Base-by-base conservation (phyloP, 2,329 filamentous ascomycete genomes). In the Ustilaginoidea virens region DNA sequence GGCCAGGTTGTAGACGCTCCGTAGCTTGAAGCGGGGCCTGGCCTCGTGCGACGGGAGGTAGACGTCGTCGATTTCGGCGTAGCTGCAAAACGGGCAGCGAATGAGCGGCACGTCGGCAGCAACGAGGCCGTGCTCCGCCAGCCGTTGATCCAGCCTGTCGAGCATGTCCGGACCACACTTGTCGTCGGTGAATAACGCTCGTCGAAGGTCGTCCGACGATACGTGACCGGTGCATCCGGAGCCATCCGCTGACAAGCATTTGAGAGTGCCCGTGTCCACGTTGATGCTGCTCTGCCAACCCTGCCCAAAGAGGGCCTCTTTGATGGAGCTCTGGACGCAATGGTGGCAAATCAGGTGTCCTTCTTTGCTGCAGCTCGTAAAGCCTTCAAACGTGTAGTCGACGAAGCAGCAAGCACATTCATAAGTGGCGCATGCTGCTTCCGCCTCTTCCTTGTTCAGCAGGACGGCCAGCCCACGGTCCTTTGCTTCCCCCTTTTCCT, bases 261-360 rank as follows among this genome's bases (percentile, higher is more conserved):
- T 72, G 30, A 96, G 61, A 0, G 82, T 85, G 21, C 80, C 80
- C 21, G 64, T 70, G 33, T 74, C 65, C 17, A 70, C 53, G 45
- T 90, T 69, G 41, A 94, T 77, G 42, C 72, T 90, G 34, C 79
- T 74, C 28, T 73, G 69, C 82, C 87, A 94, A 29, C 82, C 82
- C 50, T 96, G 90, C 0, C 90, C 90, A 47, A 92, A 96, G 0
- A 96, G 60, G 2, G 86, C 85, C 48, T 96, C 87, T 28, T 77
- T 79, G 34, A 87, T 67, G 8, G 85, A 77, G 38, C 79, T 73
- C 37, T 77, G 76, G 28, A 96, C 75, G 51, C 90, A 96, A 25
- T 70, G 69, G 52, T 86, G 76, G 54, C 81, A 90, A 31, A 87
- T 63, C 46, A 80, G 68, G 53, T 90, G 81, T 2, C 70, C 74